Conservation (phyloP, 176 grass and related monocot species). For the Raddia guianensis region DNA sequence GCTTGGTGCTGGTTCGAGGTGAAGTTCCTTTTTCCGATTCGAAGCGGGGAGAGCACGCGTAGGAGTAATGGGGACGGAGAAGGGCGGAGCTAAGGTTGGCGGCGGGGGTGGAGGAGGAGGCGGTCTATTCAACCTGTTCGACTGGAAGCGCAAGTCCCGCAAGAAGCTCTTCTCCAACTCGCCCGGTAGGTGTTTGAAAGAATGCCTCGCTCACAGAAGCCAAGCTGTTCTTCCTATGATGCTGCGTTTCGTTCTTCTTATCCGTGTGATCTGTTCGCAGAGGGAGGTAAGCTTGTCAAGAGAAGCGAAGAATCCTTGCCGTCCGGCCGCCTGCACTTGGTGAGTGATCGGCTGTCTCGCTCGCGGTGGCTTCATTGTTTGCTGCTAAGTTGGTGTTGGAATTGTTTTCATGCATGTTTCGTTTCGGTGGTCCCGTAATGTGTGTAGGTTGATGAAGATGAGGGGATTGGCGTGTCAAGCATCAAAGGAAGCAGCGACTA, state of each 20-base stretch:
- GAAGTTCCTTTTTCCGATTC: background rate
- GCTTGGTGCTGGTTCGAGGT: background rate
- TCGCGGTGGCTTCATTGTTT: background rate
- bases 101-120: constrained; percentile 30
- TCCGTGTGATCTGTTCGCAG: constrained; percentile 41
- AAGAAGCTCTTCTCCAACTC: constrained; percentile 86
- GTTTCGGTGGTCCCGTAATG: background rate
- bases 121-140: constrained; percentile 80
- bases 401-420: background rate
- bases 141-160: constrained; percentile 81
- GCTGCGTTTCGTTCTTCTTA: background rate
- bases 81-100: constrained; percentile 49
- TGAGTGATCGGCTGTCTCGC: constrained; percentile 27
- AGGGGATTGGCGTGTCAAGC: constrained; percentile 53
- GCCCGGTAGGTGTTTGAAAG: constrained; percentile 55
- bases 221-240: background rate
- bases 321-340: constrained; percentile 57
- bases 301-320: constrained; percentile 61
- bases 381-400: background rate
- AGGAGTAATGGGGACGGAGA: constrained; percentile 59
- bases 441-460: constrained; percentile 66
- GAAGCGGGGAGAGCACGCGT: background rate
- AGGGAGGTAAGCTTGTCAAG: constrained; percentile 68
- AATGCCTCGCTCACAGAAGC: background rate
- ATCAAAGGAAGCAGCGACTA: constrained; percentile 73